Evolutionary conservation across 306 rosid species (phyloP).

Genomic region (Lablab purpureus): DNA sequence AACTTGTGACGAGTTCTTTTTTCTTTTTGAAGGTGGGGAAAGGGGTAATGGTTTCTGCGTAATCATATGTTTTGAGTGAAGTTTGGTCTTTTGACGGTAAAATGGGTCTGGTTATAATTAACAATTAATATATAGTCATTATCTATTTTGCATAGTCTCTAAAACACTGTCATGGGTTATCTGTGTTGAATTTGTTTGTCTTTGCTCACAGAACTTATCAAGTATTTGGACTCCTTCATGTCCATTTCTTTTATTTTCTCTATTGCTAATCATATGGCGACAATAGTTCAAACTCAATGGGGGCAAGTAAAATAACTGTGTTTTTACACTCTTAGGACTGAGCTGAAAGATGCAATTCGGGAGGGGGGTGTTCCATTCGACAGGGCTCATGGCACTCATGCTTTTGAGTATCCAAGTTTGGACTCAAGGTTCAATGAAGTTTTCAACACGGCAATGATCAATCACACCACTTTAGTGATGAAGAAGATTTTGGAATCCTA

Average conservation of each 20-base stretch:
- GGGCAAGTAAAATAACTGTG: not conserved
- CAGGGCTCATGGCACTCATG: conserved; percentile 52
- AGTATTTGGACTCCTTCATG: not conserved
- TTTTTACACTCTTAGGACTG: conserved; percentile 43
- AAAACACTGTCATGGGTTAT: not conserved
- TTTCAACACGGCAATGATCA: conserved; percentile 63
- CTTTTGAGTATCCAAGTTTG: conserved; percentile 47
- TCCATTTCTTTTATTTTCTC: not conserved
- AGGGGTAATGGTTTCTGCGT: not conserved
- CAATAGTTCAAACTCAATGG: conserved; percentile 8
- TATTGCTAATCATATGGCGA: not conserved
- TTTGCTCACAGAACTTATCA: not conserved
- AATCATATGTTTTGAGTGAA: not conserved
- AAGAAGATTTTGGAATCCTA: conserved; percentile 53
- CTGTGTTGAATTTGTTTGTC: not conserved
- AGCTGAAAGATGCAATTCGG: conserved; percentile 51
- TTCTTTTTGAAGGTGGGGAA: not conserved
- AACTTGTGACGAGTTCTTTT: not conserved
- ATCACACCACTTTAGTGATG: conserved; percentile 45
- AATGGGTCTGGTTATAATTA: not conserved
- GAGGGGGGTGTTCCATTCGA: conserved; percentile 63
- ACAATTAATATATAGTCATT: not conserved
- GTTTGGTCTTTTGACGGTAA: too few species aligned
- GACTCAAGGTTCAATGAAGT: conserved; percentile 54
- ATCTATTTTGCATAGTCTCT: not conserved